Conservation (phyloP, 345 rosid species). For the Eucalyptus virginea region DNA sequence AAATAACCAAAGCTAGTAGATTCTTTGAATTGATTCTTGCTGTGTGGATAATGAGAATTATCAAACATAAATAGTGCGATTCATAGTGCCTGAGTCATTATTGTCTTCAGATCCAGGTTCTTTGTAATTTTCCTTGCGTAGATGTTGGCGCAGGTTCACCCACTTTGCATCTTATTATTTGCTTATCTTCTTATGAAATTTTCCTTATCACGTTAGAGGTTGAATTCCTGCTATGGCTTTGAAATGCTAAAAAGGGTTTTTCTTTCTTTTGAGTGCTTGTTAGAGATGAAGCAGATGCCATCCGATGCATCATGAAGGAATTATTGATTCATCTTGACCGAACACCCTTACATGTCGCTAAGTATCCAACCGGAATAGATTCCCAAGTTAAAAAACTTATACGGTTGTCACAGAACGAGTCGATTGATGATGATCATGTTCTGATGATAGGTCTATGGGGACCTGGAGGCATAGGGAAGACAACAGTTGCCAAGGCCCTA, state of each 20-base stretch:
- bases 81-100: accelerated
- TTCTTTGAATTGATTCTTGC: too few species aligned
- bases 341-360: too few species aligned
- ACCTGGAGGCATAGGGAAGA: too few species aligned
- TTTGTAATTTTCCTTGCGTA: too few species aligned
- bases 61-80: too few species aligned
- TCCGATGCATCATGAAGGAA: neutral
- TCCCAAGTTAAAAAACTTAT: too few species aligned
- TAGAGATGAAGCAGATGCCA: neutral
- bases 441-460: too few species aligned
- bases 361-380: accelerated
- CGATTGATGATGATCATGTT: accelerated
- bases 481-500: accelerated
- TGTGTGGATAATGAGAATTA: too few species aligned
- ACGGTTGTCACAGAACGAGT: too few species aligned
- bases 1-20: too few species aligned
- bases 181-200: neutral
- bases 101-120: accelerated
- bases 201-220: neutral
- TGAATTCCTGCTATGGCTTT: neutral
- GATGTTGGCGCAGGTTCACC: neutral
- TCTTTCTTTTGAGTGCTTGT: neutral
- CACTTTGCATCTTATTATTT: neutral
- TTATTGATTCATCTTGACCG: neutral
- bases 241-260: accelerated